phyloP scores from a whole-genome alignment of 495 filamentous ascomycete species.

The Terfezia claveryi region DNA sequence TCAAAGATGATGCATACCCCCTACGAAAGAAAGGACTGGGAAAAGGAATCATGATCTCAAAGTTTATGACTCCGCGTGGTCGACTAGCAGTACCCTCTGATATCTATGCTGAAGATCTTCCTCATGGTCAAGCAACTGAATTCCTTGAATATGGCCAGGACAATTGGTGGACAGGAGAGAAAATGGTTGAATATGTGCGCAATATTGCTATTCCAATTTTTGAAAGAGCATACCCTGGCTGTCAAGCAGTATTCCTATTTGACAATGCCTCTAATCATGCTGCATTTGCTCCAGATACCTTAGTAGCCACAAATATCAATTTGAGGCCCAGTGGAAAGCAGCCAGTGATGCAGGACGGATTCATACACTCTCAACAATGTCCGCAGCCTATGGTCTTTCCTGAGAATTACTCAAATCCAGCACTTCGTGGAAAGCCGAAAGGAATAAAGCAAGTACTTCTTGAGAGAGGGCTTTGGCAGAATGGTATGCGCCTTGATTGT shows the following conservation, averaged over 20 bases:
- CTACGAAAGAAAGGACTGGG: not conserved
- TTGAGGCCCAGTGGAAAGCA: not conserved
- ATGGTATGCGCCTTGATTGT: no score
- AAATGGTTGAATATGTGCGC: not conserved
- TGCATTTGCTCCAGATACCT: not conserved
- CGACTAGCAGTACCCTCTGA: slow-evolving; percentile 1
- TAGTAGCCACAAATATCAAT: slow-evolving; percentile 1
- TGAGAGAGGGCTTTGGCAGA: slow-evolving; percentile 1
- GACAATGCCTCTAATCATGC: slow-evolving; percentile 4
- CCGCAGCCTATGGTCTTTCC: slow-evolving; percentile 1
- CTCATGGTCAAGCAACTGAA: not conserved
- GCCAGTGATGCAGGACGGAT: not conserved
- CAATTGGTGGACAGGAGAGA: not conserved
- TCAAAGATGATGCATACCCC: not conserved
- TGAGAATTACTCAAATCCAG: not conserved
- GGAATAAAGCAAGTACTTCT: slow-evolving; percentile 3
- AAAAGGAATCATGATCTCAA: slow-evolving; percentile 4
- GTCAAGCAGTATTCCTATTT: not conserved
- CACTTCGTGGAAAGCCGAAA: not conserved
- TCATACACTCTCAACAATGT: not conserved
- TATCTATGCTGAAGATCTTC: not conserved
- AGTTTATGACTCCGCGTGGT: slow-evolving; percentile 1
- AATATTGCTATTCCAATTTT: not conserved
- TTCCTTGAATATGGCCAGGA: not conserved
- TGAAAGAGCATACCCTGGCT: not conserved